phyloP scores from a whole-genome alignment of 352 stramenopile genomes.

The Globisporangium echinulatum region DNA sequence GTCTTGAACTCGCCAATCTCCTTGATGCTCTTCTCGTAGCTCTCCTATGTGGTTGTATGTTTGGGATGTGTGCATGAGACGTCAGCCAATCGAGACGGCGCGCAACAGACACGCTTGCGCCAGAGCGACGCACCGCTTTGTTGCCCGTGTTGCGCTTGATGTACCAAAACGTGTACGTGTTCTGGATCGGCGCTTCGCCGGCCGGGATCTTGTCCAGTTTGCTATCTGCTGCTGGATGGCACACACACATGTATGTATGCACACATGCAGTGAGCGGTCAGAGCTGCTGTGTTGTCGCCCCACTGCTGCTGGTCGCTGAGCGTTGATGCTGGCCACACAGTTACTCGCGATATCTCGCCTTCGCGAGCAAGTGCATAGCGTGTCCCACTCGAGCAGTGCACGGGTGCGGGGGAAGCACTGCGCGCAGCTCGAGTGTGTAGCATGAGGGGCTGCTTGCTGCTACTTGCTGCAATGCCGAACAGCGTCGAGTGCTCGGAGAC shows the following conservation, averaged over 20 bases:
- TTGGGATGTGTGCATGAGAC: not conserved
- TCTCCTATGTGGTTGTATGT: slow-evolving; percentile 40
- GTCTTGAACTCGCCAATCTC: slow-evolving; percentile 90
- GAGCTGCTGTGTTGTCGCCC: no score
- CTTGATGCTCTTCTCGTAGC: slow-evolving; percentile 94
- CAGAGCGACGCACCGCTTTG: slow-evolving; percentile 45
- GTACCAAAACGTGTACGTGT: slow-evolving; percentile 88
- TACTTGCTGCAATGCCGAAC: not conserved
- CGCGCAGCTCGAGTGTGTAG: not conserved
- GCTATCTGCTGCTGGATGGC: slow-evolving; percentile 18
- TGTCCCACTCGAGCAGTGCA: not conserved
- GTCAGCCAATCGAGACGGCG: no score
- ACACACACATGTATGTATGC: not conserved
- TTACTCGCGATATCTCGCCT: not conserved
- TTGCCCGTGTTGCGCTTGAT: slow-evolving; percentile 83
- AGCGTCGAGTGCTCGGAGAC: not conserved
- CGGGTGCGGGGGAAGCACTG: no score
- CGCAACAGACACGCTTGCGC: no score
- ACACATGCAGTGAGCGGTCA: not conserved
- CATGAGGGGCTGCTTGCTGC: not conserved
- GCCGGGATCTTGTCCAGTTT: slow-evolving; percentile 18
- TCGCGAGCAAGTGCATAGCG: no score
- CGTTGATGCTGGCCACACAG: not conserved
- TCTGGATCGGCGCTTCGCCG: slow-evolving; percentile 74
- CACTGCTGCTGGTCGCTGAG: no score